A percentile compares a stretch with the other conserved stretches of the same genome.
Conservation (phyloP, 805 yeast species). For the Yarrowia yakushimensis region DNA sequence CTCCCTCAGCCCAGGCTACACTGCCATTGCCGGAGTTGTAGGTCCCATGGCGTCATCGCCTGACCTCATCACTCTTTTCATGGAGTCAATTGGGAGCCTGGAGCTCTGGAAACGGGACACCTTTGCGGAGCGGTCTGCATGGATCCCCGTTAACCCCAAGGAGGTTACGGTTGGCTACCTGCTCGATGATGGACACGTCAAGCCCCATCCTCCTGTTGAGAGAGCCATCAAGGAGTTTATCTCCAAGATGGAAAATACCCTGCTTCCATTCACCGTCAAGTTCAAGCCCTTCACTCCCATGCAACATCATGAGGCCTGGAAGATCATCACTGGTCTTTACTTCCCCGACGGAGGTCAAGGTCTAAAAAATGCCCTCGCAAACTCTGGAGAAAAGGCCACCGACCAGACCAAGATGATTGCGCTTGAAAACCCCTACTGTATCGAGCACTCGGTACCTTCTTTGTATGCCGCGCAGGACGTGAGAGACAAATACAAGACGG, state of each 20-base stretch:
- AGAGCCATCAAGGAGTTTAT: slow-evolving; percentile 53
- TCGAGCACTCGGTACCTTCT: slow-evolving; percentile 38
- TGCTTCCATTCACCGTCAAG: not conserved
- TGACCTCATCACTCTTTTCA: slow-evolving; percentile 42
- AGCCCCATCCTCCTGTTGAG: slow-evolving; percentile 55
- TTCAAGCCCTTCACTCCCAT: slow-evolving; percentile 18
- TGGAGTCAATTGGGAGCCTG: slow-evolving; percentile 40
- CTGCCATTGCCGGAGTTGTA: slow-evolving; percentile 43
- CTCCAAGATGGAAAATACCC: slow-evolving; percentile 48
- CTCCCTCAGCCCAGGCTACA: slow-evolving; percentile 40
- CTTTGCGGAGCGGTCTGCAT: slow-evolving; percentile 52
- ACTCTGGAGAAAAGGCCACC: slow-evolving; percentile 27
- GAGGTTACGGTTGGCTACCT: slow-evolving; percentile 48
- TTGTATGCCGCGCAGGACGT: slow-evolving; percentile 38
- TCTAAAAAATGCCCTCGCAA: slow-evolving; percentile 35
- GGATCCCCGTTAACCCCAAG: slow-evolving; percentile 33
- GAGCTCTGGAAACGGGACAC: slow-evolving; percentile 51
- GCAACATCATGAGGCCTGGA: slow-evolving; percentile 46
- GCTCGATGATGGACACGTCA: slow-evolving; percentile 44
- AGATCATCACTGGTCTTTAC: slow-evolving; percentile 50
- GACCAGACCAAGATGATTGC: slow-evolving; percentile 42
- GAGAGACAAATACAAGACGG: slow-evolving; percentile 36
- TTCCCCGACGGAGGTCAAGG: slow-evolving; percentile 48
- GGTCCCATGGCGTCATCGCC: slow-evolving; percentile 48
- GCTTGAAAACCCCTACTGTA: slow-evolving; percentile 28